Evolutionary conservation across 192 early-diverging fungal species (phyloP).

Genomic region (Chytriomyces confervae): DNA sequence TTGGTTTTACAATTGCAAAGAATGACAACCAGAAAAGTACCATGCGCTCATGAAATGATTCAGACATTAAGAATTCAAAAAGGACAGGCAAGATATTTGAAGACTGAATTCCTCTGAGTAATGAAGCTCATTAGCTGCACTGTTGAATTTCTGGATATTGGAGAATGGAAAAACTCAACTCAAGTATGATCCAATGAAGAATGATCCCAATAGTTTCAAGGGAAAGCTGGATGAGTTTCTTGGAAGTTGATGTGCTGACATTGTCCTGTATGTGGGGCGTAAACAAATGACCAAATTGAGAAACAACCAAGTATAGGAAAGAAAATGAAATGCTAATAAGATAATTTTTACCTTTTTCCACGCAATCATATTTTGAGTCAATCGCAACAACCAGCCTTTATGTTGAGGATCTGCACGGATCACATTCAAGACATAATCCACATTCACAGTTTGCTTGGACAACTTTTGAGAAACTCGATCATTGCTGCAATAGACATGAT

Average conservation of each 20-base stretch:
- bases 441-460: conserved; percentile 12
- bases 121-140: not conserved
- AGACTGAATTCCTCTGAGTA: conserved; percentile 39
- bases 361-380: conserved; percentile 35
- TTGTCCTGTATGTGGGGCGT: too few species aligned
- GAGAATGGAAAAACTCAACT: conserved; percentile 27
- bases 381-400: conserved; percentile 63
- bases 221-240: conserved; percentile 29
- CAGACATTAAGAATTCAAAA: conserved; percentile 37
- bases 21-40: not conserved
- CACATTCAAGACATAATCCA: conserved; percentile 47
- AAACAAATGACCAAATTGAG: too few species aligned
- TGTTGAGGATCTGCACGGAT: conserved; percentile 59
- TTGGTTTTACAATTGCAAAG: too few species aligned
- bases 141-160: not conserved
- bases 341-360: conserved; percentile 3
- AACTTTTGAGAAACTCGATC: conserved; percentile 37
- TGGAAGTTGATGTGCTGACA: not conserved
- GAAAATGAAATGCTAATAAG: not conserved
- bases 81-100: conserved; percentile 26
- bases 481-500: conserved; percentile 52
- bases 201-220: conserved; percentile 48
- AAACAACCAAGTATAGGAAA: too few species aligned
- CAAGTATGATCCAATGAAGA: conserved; percentile 36
- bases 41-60: conserved; percentile 29